Evolutionary conservation across 2,329 filamentous ascomycete species (phyloP), one percentile per base, ranked within the genome.

Genomic region (Cryphonectria parasitica): DNA sequence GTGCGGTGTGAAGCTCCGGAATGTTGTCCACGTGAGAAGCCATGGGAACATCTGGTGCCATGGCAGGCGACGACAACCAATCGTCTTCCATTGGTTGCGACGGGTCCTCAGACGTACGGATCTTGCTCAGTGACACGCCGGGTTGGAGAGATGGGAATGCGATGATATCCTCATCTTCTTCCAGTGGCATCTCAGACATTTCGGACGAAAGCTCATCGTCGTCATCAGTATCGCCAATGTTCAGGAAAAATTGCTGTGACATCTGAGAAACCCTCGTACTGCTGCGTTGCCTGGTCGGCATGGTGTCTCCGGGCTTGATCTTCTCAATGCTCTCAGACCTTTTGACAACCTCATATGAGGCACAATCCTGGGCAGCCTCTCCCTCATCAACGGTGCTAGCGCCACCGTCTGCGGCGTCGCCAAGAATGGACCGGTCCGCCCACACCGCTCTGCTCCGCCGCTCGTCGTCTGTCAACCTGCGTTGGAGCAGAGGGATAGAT

Each of bases 401-500:
- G 10, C 74, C 72, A 22, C 77, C 74, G 2, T 80, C 81, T 28
- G 86, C 86, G 1, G 84, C 81, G 0, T 80, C 86, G 67, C 84
- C 82, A 5, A 89, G 80, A 39, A 90, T 78, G 0, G 89, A 90
- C 58, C 82, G 84, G 54, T 88, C 80, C 13, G 84, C 85, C 88
- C 88, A 90, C 70, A 85, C 83, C 8, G 77, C 75, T 52, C 78
- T 80, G 69, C 80, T 81, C 73, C 83, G 83, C 10, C 76, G 79
- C 0, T 79, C 84, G 72, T 88, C 85, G 58, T 89, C 86, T 0
- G 84, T 85, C 41, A 86, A 77, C 3, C 87, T 92, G 65, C 92
- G 88, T 72, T 95, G 91, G 17, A 97, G 85, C 10, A 96, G 85
- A 4, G 94, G 93, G 45, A 91, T 89, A 0, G 92, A 95, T 54